Conservation (phyloP, 2,329 filamentous ascomycete species). For the Stagonosporopsis cucurbitacearum region DNA sequence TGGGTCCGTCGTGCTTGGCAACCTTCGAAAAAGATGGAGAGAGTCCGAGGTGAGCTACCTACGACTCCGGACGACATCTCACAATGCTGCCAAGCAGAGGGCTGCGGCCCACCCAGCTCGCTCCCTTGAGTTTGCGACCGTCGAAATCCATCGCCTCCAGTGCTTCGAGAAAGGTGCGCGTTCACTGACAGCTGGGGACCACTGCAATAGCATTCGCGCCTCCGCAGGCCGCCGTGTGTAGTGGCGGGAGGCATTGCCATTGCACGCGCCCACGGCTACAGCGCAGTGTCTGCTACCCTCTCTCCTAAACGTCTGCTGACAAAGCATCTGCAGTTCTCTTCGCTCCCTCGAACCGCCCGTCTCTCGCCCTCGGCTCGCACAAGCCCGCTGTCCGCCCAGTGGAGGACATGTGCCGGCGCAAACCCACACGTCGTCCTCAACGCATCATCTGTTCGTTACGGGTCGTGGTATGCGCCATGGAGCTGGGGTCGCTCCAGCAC, state of each 20-base stretch:
- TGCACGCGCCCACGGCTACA: constrained; percentile 4
- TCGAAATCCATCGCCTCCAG: constrained; percentile 28
- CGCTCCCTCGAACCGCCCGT: constrained; percentile 30
- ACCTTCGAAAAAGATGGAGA: constrained; percentile 32
- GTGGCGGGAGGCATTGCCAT: constrained; percentile 2
- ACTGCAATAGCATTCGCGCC: constrained; percentile 3
- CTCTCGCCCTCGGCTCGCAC: constrained; percentile 30
- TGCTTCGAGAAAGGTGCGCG: constrained; percentile 45
- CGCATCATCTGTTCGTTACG: constrained; percentile 36
- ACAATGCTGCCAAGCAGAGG: constrained; percentile 59
- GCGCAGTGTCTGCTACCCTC: constrained; percentile 1
- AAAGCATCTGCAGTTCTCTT: constrained; percentile 40
- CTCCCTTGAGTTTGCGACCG: constrained; percentile 30
- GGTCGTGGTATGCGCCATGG: constrained; percentile 47
- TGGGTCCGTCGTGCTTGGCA: constrained; percentile 31
- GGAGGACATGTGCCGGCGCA: constrained; percentile 34
- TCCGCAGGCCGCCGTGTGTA: constrained; percentile 11
- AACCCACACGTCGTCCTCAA: constrained; percentile 28
- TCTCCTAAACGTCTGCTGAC: constrained; percentile 1
- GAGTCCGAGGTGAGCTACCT: constrained; percentile 11
- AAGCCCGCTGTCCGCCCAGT: constrained; percentile 32
- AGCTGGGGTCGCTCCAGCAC: constrained; percentile 42
- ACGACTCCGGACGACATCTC: constrained; percentile 38
- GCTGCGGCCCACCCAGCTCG: constrained; percentile 47
- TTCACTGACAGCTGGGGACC: neutral